A percentile compares a stretch with the other conserved stretches of the same genome.
Conservation (phyloP, 1,284 basidiomycete genomes). For the Heterobasidion parviporum region DNA sequence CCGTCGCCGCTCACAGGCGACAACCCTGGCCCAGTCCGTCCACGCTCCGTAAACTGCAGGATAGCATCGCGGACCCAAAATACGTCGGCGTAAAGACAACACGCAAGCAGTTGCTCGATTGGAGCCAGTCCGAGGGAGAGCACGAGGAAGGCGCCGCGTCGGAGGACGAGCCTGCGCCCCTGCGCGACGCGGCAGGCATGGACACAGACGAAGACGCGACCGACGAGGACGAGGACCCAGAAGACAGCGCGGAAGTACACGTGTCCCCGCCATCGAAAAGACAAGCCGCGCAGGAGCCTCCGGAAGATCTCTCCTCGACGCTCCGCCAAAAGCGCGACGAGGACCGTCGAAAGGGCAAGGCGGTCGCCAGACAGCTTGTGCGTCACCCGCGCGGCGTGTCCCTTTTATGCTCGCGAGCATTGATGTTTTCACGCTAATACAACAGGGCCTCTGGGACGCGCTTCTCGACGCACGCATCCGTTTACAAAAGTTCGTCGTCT, state of each 20-base stretch:
- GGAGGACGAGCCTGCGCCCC: constrained; percentile 15
- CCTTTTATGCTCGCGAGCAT: neutral
- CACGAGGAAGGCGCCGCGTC: constrained; percentile 15
- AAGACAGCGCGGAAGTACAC: constrained; percentile 8
- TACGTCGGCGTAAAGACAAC: constrained; percentile 65
- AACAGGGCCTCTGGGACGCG: constrained; percentile 74
- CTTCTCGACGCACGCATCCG: constrained; percentile 84
- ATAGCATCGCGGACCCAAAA: constrained; percentile 60
- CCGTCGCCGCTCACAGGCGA: neutral
- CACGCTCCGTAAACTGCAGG: constrained; percentile 53
- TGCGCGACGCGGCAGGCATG: constrained; percentile 15
- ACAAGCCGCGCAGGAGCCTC: constrained; percentile 20
- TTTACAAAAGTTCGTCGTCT: constrained; percentile 70
- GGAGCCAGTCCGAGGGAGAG: constrained; percentile 13
- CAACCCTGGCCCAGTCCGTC: constrained; percentile 46
- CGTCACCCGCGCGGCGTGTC: constrained; percentile 15
- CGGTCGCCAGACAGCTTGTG: constrained; percentile 78
- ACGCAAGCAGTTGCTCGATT: constrained; percentile 45
- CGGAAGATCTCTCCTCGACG: constrained; percentile 42
- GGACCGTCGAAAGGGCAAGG: constrained; percentile 71
- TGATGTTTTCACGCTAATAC: neutral
- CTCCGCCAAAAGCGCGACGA: constrained; percentile 54
- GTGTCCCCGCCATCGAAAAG: constrained; percentile 12
- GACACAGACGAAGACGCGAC: constrained; percentile 21
- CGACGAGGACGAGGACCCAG: neutral